A percentile compares a stretch with the other conserved stretches of the same genome.
phyloP scores from a whole-genome alignment of 306 rosid genomes.

The Citrullus mucosospermus region DNA sequence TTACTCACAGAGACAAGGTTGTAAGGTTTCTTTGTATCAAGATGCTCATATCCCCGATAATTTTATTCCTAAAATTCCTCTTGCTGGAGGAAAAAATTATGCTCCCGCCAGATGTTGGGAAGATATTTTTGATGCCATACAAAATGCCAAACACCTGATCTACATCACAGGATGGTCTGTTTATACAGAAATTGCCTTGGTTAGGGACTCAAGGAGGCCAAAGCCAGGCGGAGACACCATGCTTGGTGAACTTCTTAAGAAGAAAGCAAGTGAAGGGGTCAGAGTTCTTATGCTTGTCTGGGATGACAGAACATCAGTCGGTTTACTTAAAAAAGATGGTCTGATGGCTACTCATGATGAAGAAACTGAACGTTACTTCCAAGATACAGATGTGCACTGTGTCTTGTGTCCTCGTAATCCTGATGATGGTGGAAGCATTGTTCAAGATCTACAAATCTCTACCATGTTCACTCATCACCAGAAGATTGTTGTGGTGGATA shows the following conservation, averaged over 20 bases:
- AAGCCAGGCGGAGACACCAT: conserved; percentile 47
- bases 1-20: conserved; percentile 51
- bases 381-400: conserved; percentile 46
- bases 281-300: conserved; percentile 60
- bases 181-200: conserved; percentile 52
- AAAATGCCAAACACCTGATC: conserved; percentile 47
- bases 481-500: conserved; percentile 64
- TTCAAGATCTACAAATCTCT: conserved; percentile 50
- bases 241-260: conserved; percentile 58
- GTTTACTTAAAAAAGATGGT: conserved; percentile 57
- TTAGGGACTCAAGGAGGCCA: conserved; percentile 64
- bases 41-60: conserved; percentile 66
- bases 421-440: conserved; percentile 53
- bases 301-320: conserved; percentile 71
- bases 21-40: conserved; percentile 54
- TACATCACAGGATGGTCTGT: conserved; percentile 80
- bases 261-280: conserved; percentile 60
- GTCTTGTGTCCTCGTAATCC: conserved; percentile 69
- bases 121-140: conserved; percentile 56
- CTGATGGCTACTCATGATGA: conserved; percentile 69
- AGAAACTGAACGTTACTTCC: conserved; percentile 41
- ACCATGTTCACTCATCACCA: conserved; percentile 80
- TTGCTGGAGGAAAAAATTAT: conserved; percentile 44
- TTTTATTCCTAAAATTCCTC: conserved; percentile 49
- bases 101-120: conserved; percentile 67